A percentile compares a stretch with the other conserved stretches of the same genome.
Conservation (phyloP, 495 filamentous ascomycete species). For the Annulohypoxylon maeteangense region DNA sequence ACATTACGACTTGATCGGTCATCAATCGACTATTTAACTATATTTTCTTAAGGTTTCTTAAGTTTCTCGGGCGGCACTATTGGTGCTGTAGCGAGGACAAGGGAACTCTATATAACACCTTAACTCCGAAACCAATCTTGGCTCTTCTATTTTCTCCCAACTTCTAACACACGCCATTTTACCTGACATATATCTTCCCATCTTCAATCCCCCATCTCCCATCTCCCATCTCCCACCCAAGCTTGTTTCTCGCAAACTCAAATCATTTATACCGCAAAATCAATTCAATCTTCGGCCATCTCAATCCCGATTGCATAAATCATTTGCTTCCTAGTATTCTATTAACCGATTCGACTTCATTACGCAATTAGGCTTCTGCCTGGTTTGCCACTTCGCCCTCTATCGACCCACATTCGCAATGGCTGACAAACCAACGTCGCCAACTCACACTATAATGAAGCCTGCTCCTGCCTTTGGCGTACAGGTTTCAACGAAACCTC, state of each 20-base stretch:
- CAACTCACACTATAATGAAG: conserved; percentile 19
- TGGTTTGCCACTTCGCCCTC: conserved; percentile 44
- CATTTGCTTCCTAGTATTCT: neutral
- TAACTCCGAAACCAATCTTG: conserved; percentile 35
- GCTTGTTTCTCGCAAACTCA: conserved; percentile 9
- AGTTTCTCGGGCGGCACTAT: conserved; percentile 13
- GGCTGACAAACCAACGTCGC: conserved; percentile 48
- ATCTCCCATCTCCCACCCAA: too few relatives aligned
- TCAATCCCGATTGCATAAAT: conserved; percentile 27
- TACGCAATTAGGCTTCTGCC: conserved; percentile 36
- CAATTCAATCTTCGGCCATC: neutral
- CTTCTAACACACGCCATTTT: conserved; percentile 20
- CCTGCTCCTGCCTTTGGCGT: conserved; percentile 24
- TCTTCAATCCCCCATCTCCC: neutral
- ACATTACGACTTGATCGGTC: conserved; percentile 17
- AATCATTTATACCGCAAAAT: neutral
- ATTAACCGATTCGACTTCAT: conserved; percentile 20
- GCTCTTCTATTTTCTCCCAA: conserved; percentile 34
- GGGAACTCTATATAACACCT: conserved; percentile 26
- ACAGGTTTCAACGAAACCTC: conserved; percentile 9
- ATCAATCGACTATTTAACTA: neutral
- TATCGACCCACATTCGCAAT: conserved; percentile 36
- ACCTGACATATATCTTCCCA: conserved; percentile 22
- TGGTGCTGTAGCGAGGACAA: conserved; percentile 16
- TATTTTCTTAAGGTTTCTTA: conserved; percentile 8